phyloP scores from a whole-genome alignment of 257 asterid species.

The Solanum arcanum region DNA sequence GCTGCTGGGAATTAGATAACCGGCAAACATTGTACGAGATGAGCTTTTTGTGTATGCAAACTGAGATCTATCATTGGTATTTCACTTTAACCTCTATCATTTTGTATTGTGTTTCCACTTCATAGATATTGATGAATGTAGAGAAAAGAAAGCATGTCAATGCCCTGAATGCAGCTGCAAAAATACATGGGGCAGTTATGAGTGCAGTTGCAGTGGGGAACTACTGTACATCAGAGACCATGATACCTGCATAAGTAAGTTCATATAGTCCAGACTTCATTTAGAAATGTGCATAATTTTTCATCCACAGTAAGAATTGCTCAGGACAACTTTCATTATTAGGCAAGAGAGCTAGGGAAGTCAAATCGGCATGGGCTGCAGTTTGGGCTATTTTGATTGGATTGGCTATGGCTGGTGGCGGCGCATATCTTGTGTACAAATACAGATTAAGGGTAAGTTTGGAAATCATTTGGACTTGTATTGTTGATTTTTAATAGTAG shows the following conservation, averaged over 20 bases:
- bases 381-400: constrained; percentile 62
- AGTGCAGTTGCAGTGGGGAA: constrained; percentile 59
- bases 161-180: constrained; percentile 84
- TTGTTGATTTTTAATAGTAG: background rate
- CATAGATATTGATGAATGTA: constrained; percentile 71
- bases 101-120: background rate
- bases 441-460: constrained; percentile 63
- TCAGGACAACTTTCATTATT: constrained; percentile 7
- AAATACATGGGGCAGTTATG: constrained; percentile 82
- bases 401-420: constrained; percentile 49
- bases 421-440: constrained; percentile 57
- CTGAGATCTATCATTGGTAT: background rate
- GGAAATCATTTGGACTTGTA: background rate
- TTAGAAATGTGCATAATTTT: background rate
- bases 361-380: constrained; percentile 61
- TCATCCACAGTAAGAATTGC: background rate
- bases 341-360: constrained; percentile 52
- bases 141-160: constrained; percentile 75
- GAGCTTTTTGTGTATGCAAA: background rate
- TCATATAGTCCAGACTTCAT: background rate
- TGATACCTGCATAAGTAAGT: constrained; percentile 87
- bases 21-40: background rate
- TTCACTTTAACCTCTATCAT: background rate
- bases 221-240: constrained; percentile 68
- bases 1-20: background rate